Percentiles rank a stretch among this genome's conserved stretches.
These are phyloP conservation scores for Thermomucor indicae-seudaticae DNA, from an alignment of 371 early-diverging fungal genomes.

Conservation along the genomic window DNA sequence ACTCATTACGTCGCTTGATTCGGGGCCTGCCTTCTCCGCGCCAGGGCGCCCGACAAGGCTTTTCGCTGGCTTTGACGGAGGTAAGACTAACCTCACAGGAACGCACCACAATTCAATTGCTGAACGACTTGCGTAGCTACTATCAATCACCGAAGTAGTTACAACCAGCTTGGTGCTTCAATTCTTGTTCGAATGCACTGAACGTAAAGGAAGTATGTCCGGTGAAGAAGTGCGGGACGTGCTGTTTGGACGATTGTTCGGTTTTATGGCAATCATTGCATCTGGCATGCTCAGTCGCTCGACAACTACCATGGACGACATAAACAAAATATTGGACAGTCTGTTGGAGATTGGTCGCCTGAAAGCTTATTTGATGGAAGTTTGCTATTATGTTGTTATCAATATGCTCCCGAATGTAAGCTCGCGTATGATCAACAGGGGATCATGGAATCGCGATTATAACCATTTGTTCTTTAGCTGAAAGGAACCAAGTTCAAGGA, in stretches of 20 bases:
- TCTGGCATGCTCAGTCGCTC: slow-evolving; percentile 75
- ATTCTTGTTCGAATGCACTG: slow-evolving; percentile 63
- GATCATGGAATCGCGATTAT: background rate
- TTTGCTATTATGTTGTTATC: slow-evolving; percentile 69
- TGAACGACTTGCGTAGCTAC: slow-evolving; percentile 19
- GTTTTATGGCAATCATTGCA: slow-evolving; percentile 74
- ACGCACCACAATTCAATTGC: background rate
- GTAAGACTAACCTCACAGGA: slow-evolving; percentile 18
- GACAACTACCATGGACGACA: slow-evolving; percentile 57
- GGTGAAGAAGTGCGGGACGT: slow-evolving; percentile 86
- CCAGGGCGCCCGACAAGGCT: slow-evolving; percentile 92
- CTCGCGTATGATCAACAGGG: background rate
- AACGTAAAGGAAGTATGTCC: slow-evolving; percentile 49
- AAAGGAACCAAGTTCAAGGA: slow-evolving; percentile 22
- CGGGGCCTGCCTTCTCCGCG: slow-evolving; percentile 86
- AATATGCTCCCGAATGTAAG: slow-evolving; percentile 55
- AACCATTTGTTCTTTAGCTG: slow-evolving; percentile 11
- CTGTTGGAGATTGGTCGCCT: slow-evolving; percentile 61
- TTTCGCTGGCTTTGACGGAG: slow-evolving; percentile 90
- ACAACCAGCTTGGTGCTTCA: slow-evolving; percentile 62
- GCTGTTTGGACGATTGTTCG: slow-evolving; percentile 88
- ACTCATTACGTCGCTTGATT: slow-evolving; percentile 85
- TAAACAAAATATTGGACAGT: slow-evolving; percentile 58
- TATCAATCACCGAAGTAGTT: slow-evolving; percentile 35
- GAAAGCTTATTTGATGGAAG: slow-evolving; percentile 76